Base-by-base conservation (phyloP, 2,329 filamentous ascomycete species). In the Alternaria gansuensis region DNA sequence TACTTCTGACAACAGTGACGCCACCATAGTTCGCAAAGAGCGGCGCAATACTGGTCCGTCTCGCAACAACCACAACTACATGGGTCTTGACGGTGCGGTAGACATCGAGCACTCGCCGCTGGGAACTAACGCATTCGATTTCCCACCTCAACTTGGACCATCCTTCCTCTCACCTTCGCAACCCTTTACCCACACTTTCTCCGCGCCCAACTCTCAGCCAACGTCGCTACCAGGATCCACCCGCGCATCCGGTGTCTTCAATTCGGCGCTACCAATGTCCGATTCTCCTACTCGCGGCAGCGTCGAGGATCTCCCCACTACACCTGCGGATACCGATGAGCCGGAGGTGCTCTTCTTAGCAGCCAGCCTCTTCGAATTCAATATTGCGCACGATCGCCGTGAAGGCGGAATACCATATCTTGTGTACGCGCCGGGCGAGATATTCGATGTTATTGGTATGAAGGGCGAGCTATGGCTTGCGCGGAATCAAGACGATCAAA, bases 381-480 rank as follows among this genome's bases (percentile, higher is more conserved):
- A 97, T 72, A 98, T 98, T 73, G 91, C 94, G 73, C 92, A 91
- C 24, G 91, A 93, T 26, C 92, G 96, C 69, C 88, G 91, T 57
- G 95, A 98, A 79, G 94, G 91, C 60, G 95, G 95, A 24, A 98
- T 97, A 78, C 93, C 94, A 21, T 99, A 99, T 76, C 82, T 99
- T 61, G 95, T 93, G 43, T 99, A 99, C 79, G 91, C 94, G 67
- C 91, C 93, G 52, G 95, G 95, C 65, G 95, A 99, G 74, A 81
- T 83, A 48, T 82, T 83, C 68, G 80, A 84, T 70, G 82, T 99
- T 52, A 92, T 99, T 73, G 95, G 90, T 29, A 93, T 97, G 78
- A 97, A 97, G 77, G 95, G 95, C 64, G 95, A 99, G 81, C 85
- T 98, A 48, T 99, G 95, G 95, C 87, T 99, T 57, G 95, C 95